phyloP scores from a whole-genome alignment of 2,329 filamentous ascomycete genomes.

The Ilyonectria mors-panacis region DNA sequence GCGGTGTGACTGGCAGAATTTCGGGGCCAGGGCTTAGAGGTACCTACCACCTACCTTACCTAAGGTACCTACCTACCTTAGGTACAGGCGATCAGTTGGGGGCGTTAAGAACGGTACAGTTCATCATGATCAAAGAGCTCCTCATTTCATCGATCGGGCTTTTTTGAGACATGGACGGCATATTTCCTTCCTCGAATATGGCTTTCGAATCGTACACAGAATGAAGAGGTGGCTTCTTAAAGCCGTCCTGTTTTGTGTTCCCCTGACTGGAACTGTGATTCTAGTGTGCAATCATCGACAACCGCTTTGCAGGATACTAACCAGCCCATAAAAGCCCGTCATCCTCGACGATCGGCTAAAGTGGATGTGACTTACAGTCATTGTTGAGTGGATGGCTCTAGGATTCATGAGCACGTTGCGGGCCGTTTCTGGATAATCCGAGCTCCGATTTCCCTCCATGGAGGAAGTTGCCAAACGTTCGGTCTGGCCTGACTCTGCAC shows the following conservation, averaged over 20 bases:
- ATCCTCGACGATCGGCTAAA: neutral
- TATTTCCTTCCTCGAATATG: no score
- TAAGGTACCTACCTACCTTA: no score
- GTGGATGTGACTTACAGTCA: no score
- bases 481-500: neutral
- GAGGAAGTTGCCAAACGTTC: neutral
- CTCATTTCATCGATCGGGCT: no score
- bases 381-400: neutral
- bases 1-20: constrained; percentile 51
- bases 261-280: neutral
- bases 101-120: no score
- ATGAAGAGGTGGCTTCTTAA: neutral
- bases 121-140: no score
- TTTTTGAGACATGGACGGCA: no score
- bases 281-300: neutral
- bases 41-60: no score
- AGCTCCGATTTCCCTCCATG: neutral
- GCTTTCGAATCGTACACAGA: neutral
- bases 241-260: neutral
- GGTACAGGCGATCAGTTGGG: no score
- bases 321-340: neutral
- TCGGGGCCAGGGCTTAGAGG: neutral
- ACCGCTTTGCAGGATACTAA: neutral
- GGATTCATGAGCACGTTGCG: neutral
- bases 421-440: neutral